Evolutionary conservation across 2,329 filamentous ascomycete genomes (phyloP).

Genomic region (Trichoderma sp.): DNA sequence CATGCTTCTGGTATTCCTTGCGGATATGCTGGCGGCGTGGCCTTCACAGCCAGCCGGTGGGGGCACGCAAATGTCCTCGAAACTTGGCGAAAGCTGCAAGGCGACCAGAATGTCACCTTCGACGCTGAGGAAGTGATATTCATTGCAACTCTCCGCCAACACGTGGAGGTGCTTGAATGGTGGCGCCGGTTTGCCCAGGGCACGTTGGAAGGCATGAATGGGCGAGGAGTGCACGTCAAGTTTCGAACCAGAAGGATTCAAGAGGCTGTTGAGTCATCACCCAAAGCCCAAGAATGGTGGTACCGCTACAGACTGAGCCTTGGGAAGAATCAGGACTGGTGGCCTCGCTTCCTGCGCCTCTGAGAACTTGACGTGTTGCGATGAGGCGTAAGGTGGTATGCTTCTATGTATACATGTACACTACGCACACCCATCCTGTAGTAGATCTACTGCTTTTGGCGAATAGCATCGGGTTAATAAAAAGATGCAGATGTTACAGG

Average conservation of each 20-base stretch:
- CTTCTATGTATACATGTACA: no score
- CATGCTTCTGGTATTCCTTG: constrained; percentile 77
- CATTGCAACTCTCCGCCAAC: constrained; percentile 83
- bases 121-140: constrained; percentile 77
- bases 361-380: constrained; percentile 38
- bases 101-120: constrained; percentile 68
- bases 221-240: constrained; percentile 69
- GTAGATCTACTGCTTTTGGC: not conserved
- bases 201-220: constrained; percentile 56
- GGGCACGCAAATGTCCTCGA: constrained; percentile 83
- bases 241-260: constrained; percentile 96
- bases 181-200: constrained; percentile 73
- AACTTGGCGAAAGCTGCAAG: constrained; percentile 74
- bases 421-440: not conserved
- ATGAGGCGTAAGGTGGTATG: not conserved
- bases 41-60: constrained; percentile 81
- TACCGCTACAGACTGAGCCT: constrained; percentile 79
- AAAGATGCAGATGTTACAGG: not conserved
- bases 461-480: not conserved
- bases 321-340: constrained; percentile 80
- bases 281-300: constrained; percentile 85
- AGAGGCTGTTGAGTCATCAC: constrained; percentile 87
- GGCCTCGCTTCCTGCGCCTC: constrained; percentile 81
- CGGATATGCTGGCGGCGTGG: constrained; percentile 77
- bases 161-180: constrained; percentile 86